Evolutionary conservation across 176 grass and related monocot species (phyloP).

Genomic region (Oryza officinalis): DNA sequence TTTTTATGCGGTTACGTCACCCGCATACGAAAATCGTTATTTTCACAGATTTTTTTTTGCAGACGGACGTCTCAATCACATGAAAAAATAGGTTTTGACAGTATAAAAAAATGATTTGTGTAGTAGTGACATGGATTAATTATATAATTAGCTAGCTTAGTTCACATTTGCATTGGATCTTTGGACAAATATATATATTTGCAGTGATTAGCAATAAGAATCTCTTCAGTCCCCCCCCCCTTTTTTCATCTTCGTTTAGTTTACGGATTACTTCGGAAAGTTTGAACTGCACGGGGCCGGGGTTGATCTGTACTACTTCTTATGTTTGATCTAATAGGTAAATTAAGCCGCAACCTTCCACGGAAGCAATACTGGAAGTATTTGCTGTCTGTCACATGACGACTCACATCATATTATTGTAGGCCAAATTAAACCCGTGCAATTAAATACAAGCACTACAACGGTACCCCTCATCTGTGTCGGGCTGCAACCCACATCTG

Average conservation of each 20-base stretch:
- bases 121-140: constrained; percentile 28
- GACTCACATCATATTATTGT: not conserved
- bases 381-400: not conserved
- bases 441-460: not conserved
- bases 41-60: too few relatives aligned
- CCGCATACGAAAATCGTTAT: too few relatives aligned
- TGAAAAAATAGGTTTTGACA: too few relatives aligned
- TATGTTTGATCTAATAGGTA: constrained; percentile 9
- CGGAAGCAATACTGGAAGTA: not conserved
- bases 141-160: not conserved
- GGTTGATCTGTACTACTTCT: constrained; percentile 1
- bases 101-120: too few relatives aligned
- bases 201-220: constrained; percentile 29
- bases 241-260: constrained; percentile 19
- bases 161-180: not conserved
- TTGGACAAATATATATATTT: constrained; percentile 30
- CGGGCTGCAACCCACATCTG: too few relatives aligned
- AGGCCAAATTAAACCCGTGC: not conserved
- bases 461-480: too few relatives aligned
- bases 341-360: not conserved
- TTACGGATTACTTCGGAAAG: constrained; percentile 26
- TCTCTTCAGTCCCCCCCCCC: constrained; percentile 20
- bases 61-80: too few relatives aligned
- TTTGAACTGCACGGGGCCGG: constrained; percentile 1
- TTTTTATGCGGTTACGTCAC: too few relatives aligned